These are phyloP conservation scores for Pseudogymnoascus sp. DNA, from an alignment of 2,329 filamentous ascomycete genomes.

Conservation along the genomic window DNA sequence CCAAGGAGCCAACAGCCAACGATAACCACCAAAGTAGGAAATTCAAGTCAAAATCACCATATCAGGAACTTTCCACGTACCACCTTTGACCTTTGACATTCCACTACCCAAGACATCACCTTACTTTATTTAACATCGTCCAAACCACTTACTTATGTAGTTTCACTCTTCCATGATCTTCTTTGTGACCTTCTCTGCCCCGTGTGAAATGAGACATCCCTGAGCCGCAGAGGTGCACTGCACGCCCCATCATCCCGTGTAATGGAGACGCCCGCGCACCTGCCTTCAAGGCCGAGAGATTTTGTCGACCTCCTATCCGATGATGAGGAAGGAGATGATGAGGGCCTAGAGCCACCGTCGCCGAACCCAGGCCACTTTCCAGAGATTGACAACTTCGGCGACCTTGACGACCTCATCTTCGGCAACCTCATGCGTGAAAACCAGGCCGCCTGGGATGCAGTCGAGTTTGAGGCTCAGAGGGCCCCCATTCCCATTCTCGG, in stretches of 20 bases:
- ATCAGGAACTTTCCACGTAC: neutral
- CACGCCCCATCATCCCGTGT: neutral
- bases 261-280: neutral
- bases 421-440: neutral
- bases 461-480: neutral
- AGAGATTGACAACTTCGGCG: neutral
- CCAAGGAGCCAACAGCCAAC: neutral
- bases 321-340: neutral
- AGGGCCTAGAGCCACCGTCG: neutral
- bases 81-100: neutral
- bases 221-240: neutral
- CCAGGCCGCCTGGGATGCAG: neutral
- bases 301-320: neutral
- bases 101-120: neutral
- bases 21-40: neutral
- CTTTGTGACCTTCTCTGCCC: neutral
- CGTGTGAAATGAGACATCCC: neutral
- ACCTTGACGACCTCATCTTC: neutral
- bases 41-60: neutral
- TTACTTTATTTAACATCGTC: neutral
- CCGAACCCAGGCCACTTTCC: neutral
- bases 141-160: neutral
- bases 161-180: neutral
- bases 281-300: neutral
- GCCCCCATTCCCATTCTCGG: neutral